A percentile compares a stretch with the other conserved stretches of the same genome.
phyloP scores from a whole-genome alignment of 2,329 filamentous ascomycete species.

The Acrodontium crateriforme region DNA sequence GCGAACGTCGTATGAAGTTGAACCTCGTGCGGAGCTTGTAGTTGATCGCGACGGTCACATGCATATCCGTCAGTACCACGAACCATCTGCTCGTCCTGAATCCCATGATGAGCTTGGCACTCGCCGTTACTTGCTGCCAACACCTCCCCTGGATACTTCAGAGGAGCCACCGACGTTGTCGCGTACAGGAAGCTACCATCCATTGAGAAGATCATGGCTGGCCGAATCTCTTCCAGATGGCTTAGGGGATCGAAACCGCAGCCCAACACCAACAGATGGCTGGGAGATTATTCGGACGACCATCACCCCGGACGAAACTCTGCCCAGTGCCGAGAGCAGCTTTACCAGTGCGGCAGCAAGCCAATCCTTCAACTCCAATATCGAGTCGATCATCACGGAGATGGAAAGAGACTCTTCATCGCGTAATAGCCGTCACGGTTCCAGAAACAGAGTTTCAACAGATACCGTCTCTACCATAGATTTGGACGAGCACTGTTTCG shows the following conservation, averaged over 20 bases:
- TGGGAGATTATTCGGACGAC: slow-evolving; percentile 77
- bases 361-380: slow-evolving; percentile 29
- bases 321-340: slow-evolving; percentile 68
- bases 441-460: slow-evolving; percentile 22
- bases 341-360: slow-evolving; percentile 56
- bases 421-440: slow-evolving; percentile 17
- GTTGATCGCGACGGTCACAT: no score
- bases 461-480: slow-evolving; percentile 39
- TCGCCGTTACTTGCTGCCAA: slow-evolving; percentile 2
- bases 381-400: slow-evolving; percentile 24
- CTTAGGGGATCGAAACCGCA: slow-evolving; percentile 71
- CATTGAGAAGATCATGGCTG: slow-evolving; percentile 17
- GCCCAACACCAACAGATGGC: slow-evolving; percentile 50
- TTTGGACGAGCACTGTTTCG: slow-evolving; percentile 30
- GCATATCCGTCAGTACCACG: not conserved
- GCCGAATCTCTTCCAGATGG: slow-evolving; percentile 44
- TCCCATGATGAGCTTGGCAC: not conserved
- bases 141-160: slow-evolving; percentile 7
- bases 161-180: slow-evolving; percentile 9
- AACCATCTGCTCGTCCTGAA: not conserved
- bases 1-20: not conserved
- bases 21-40: not conserved
- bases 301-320: slow-evolving; percentile 65
- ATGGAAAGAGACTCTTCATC: slow-evolving; percentile 9
- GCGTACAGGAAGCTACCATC: slow-evolving; percentile 13